phyloP scores from a whole-genome alignment of 257 asterid genomes.

The Scutellaria barbata region DNA sequence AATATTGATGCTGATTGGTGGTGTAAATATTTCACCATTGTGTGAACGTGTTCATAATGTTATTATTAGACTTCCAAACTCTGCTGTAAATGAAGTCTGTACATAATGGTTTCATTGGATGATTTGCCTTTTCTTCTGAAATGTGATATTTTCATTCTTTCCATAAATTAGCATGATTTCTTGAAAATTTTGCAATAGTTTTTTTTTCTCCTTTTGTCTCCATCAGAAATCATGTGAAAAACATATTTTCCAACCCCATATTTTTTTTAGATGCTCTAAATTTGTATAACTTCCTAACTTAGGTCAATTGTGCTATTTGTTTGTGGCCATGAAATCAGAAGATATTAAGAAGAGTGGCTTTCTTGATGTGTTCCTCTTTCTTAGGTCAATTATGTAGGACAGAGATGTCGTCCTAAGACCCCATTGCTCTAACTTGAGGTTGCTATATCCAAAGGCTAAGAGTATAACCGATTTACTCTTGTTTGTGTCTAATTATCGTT shows the following conservation, averaged over 20 bases:
- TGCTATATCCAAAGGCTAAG: background rate
- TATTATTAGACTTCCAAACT: conserved; percentile 23
- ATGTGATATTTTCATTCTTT: background rate
- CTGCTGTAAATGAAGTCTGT: conserved; percentile 45
- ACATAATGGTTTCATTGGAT: conserved; percentile 24
- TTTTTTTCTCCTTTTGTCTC: conserved; percentile 9
- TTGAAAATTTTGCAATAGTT: background rate
- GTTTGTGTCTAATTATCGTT: no score
- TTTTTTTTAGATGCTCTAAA: background rate
- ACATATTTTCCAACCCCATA: conserved; percentile 1
- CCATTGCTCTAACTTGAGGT: conserved; percentile 26
- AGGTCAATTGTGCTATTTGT: conserved; percentile 7
- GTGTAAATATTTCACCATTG: conserved; percentile 42
- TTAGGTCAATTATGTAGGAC: conserved; percentile 27
- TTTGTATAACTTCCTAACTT: background rate
- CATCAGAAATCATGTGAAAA: background rate
- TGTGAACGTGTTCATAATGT: conserved; percentile 39
- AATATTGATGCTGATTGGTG: conserved; percentile 27
- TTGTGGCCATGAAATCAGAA: conserved; percentile 22
- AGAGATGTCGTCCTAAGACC: conserved; percentile 4
- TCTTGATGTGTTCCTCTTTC: background rate
- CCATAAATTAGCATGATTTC: no score
- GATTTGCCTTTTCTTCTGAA: background rate
- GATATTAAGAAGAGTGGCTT: conserved; percentile 22
- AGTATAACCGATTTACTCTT: no score